phyloP scores from a whole-genome alignment of 495 filamentous ascomycete species.

The Podospora sp. region DNA sequence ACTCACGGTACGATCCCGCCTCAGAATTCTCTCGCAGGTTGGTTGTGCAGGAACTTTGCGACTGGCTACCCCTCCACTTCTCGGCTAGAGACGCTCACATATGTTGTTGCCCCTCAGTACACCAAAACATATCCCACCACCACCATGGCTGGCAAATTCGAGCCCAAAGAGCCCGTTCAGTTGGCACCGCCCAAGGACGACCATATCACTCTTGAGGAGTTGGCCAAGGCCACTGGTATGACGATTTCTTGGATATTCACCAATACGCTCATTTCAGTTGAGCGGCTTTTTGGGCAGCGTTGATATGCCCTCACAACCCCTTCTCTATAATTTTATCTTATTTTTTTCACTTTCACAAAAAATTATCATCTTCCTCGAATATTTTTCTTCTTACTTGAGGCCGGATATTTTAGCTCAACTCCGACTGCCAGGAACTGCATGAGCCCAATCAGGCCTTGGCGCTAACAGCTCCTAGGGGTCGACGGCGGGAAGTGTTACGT shows the following conservation, averaged over 20 bases:
- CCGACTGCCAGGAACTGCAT: no score
- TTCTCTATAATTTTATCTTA: no score
- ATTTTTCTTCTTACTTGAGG: no score
- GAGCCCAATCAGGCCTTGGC: not conserved
- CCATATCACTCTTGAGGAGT: conserved; percentile 70
- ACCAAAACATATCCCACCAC: conserved; percentile 9
- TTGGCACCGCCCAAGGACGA: conserved; percentile 89
- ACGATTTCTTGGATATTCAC: not conserved
- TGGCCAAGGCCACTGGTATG: conserved; percentile 82
- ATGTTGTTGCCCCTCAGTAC: not conserved
- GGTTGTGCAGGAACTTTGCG: not conserved
- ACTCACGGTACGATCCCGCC: not conserved
- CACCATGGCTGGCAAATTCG: conserved; percentile 69
- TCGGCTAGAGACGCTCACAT: not conserved
- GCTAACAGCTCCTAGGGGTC: conserved; percentile 45
- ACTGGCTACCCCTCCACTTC: not conserved
- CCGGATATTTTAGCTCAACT: no score
- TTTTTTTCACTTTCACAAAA: no score
- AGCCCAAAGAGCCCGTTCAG: conserved; percentile 79
- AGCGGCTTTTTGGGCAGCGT: no score
- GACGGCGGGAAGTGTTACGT: conserved; percentile 76
- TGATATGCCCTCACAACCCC: no score
- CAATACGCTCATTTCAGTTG: no score
- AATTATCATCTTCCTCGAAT: no score
- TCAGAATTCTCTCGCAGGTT: not conserved